Conservation (phyloP, 495 filamentous ascomycete genomes). For the Tuber aestivum region DNA sequence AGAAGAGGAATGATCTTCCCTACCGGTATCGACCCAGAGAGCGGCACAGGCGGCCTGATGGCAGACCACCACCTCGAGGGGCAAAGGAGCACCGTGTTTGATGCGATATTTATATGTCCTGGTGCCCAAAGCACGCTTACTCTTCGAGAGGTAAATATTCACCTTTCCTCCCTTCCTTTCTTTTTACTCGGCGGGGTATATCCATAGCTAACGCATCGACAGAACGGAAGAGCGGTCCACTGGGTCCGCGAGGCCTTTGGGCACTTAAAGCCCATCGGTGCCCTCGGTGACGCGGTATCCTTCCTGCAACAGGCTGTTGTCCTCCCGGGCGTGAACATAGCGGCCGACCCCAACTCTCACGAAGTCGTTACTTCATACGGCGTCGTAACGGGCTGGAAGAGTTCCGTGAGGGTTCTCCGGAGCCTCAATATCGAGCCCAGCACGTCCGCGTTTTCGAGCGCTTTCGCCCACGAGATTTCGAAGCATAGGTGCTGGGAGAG, state of each 20-base stretch:
- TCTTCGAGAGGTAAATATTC: slow-evolving; percentile 16
- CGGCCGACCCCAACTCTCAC: slow-evolving; percentile 38
- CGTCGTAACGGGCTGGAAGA: slow-evolving; percentile 56
- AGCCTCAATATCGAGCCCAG: slow-evolving; percentile 56
- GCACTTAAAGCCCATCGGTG: slow-evolving; percentile 81
- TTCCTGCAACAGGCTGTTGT: slow-evolving; percentile 45
- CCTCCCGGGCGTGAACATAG: slow-evolving; percentile 35
- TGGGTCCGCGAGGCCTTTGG: slow-evolving; percentile 85
- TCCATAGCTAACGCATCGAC: slow-evolving; percentile 39
- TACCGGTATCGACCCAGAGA: slow-evolving; percentile 36
- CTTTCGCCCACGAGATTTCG: slow-evolving; percentile 35
- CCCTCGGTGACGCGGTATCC: slow-evolving; percentile 65
- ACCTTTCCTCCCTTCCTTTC: neutral
- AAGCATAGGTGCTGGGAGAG: slow-evolving; percentile 42
- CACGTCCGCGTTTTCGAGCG: slow-evolving; percentile 40
- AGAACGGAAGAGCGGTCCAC: slow-evolving; percentile 69
- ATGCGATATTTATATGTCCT: slow-evolving; percentile 73
- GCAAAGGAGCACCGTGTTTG: slow-evolving; percentile 79
- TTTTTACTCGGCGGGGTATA: neutral
- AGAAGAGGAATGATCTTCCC: slow-evolving; percentile 57
- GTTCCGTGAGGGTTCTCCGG: slow-evolving; percentile 52
- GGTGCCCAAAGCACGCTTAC: slow-evolving; percentile 61
- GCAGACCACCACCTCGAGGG: slow-evolving; percentile 79
- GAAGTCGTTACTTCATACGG: slow-evolving; percentile 63
- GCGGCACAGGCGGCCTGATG: slow-evolving; percentile 49